Evolutionary conservation across 129 eudicot species (phyloP).

Genomic region (Pittosporum tobira): DNA sequence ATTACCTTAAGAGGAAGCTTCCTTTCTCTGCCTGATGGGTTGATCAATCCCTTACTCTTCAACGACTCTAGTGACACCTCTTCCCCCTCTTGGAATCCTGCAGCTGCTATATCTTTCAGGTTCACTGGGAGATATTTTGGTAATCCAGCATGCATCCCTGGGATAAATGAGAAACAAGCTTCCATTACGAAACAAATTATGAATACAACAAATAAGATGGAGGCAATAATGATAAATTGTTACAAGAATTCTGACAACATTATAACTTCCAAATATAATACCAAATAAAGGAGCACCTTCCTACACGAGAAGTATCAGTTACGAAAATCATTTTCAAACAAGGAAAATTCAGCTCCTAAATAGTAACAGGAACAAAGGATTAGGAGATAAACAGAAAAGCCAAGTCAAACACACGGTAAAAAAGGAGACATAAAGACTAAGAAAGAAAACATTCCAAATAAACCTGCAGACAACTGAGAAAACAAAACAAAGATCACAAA

Average conservation of each 20-base stretch:
- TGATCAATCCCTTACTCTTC: slow-evolving; percentile 69
- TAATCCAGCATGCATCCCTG: slow-evolving; percentile 89
- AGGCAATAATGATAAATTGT: not conserved
- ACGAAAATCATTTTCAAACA: too few species aligned
- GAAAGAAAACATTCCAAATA: not conserved
- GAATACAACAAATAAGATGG: not conserved
- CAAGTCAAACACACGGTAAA: not conserved
- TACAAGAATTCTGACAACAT: not conserved
- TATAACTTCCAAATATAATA: not conserved
- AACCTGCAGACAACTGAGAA: not conserved
- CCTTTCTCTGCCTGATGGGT: slow-evolving; percentile 97
- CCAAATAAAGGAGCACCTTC: not conserved
- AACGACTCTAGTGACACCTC: slow-evolving; percentile 88
- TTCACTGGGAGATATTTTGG: slow-evolving; percentile 87
- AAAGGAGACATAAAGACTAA: not conserved
- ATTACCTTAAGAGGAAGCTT: slow-evolving; percentile 79
- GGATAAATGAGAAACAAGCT: not conserved
- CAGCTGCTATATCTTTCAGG: slow-evolving; percentile 70
- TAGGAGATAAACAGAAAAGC: not conserved
- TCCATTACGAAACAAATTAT: not conserved
- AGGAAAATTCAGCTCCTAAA: not conserved
- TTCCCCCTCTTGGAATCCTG: slow-evolving; percentile 87
- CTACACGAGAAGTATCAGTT: not conserved
- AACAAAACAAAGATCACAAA: too few species aligned
- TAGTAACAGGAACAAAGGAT: not conserved